These are phyloP conservation scores for peach (Prunus persica) DNA, from an alignment of 306 rosid species.

Conservation along the genomic window DNA sequence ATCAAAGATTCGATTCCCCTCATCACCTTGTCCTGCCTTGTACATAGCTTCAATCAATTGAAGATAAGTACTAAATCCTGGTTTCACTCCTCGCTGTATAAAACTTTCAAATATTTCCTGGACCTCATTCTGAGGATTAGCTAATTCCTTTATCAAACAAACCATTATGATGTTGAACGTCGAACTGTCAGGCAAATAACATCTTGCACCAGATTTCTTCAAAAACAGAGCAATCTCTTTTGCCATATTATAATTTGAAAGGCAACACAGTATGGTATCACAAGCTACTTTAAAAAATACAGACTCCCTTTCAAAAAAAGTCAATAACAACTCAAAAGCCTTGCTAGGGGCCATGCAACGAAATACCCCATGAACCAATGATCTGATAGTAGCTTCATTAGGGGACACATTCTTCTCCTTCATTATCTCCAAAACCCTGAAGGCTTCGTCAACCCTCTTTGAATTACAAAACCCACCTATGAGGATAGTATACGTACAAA, in stretches of 20 bases:
- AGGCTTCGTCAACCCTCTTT: conserved; percentile 69
- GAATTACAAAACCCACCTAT: conserved; percentile 81
- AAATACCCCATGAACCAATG: conserved; percentile 75
- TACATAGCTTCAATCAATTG: conserved; percentile 55
- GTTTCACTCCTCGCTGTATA: conserved; percentile 48
- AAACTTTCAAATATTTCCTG: conserved; percentile 51
- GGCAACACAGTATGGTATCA: conserved; percentile 64
- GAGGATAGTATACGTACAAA: conserved; percentile 66
- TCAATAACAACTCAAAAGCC: conserved; percentile 54
- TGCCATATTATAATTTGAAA: conserved; percentile 51
- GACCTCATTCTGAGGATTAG: conserved; percentile 32
- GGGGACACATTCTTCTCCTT: conserved; percentile 53
- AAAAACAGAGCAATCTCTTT: conserved; percentile 50
- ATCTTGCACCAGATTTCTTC: conserved; percentile 39
- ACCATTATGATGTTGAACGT: conserved; percentile 53
- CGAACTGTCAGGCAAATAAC: conserved; percentile 58
- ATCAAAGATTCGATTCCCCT: conserved; percentile 47
- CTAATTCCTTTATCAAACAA: conserved; percentile 61
- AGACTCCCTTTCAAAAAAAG: conserved; percentile 45
- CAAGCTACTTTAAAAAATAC: conserved; percentile 49
- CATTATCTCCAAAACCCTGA: conserved; percentile 61
- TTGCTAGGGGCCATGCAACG: conserved; percentile 51
- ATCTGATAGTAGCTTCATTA: conserved; percentile 72
- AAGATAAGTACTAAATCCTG: conserved; percentile 56
- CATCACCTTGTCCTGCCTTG: conserved; percentile 40